These are phyloP conservation scores for Rhizopogon sp. DNA, from an alignment of 768 basidiomycete species.

Conservation along the genomic window DNA sequence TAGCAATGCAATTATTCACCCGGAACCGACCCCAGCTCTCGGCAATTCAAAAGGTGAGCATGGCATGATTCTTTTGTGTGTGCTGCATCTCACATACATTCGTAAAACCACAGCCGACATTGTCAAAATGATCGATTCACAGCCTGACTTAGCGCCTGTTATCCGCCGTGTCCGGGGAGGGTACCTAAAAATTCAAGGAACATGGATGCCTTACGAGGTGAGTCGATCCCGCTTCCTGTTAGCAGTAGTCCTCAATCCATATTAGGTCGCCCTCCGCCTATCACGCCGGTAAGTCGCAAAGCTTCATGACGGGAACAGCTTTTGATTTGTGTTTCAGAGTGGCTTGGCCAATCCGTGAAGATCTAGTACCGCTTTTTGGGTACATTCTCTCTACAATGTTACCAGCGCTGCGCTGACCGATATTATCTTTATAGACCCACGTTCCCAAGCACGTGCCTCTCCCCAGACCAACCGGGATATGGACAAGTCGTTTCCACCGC, in stretches of 20 bases:
- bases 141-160: constrained; percentile 78
- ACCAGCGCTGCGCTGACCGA: neutral
- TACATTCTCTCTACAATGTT: constrained; percentile 26
- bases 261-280: constrained; percentile 70
- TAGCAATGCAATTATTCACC: constrained; percentile 5
- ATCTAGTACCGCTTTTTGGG: constrained; percentile 87
- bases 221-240: constrained; percentile 14
- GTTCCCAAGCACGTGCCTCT: constrained; percentile 78
- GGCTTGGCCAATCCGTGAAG: constrained; percentile 84
- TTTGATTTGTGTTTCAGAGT: constrained; percentile 45
- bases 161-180: constrained; percentile 83
- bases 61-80: constrained; percentile 6
- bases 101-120: constrained; percentile 62
- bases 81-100: constrained; percentile 13
- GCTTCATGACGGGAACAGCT: constrained; percentile 7
- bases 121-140: constrained; percentile 88
- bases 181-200: constrained; percentile 89
- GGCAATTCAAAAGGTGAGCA: constrained; percentile 81
- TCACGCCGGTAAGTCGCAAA: constrained; percentile 62
- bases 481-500: constrained; percentile 72
- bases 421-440: constrained; percentile 52
- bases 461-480: constrained; percentile 82
- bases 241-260: constrained; percentile 9
- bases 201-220: constrained; percentile 92
- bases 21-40: constrained; percentile 44